Evolutionary conservation across 805 yeast species (phyloP), one percentile per base, ranked within the genome.

Genomic region (Spathaspora girioi): DNA sequence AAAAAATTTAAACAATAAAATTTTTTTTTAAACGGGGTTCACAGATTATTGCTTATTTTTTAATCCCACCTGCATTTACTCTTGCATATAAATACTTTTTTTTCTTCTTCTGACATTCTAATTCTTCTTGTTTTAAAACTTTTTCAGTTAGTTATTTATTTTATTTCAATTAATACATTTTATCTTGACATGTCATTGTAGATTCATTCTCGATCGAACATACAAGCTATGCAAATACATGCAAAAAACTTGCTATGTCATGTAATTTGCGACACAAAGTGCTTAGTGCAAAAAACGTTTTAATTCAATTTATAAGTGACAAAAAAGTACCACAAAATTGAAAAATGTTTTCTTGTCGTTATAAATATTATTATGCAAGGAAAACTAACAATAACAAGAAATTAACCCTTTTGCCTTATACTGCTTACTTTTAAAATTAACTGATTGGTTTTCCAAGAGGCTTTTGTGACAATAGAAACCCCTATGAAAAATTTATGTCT

Each of bases 131-230:
- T 19, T 45, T 32, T 40, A 31, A 45, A 14, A 26, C 19, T 45
- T 45, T 46, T 5, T 26, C 38, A 46, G 38, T 45, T 29, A 23
- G 17, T 45, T 23, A 46, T 46, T 23, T 23, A 23, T 46, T n/a
- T 23, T 43, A 35, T 35, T 35, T 35, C 40, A 35, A 5, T 35
- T 35, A 35, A 35, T 35, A 35, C 40, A 35, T 35, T 35, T n/a
- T 35, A 11, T 32, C n/a, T n/a, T n/a, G n/a, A n/a, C n/a, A n/a
- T n/a, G n/a, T n/a, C n/a, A n/a, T n/a, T n/a, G n/a, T n/a, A n/a
- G n/a, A n/a, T n/a, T n/a, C n/a, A n/a, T n/a, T n/a, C n/a, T n/a
- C n/a, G n/a, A n/a, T n/a, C n/a, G n/a, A n/a, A n/a, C n/a, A n/a
- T n/a, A n/a, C n/a, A n/a, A n/a, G n/a, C n/a, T n/a, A n/a, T n/a